These are phyloP conservation scores for Baudoinia panamericana DNA, from an alignment of 495 filamentous ascomycete species.

Conservation along the genomic window DNA sequence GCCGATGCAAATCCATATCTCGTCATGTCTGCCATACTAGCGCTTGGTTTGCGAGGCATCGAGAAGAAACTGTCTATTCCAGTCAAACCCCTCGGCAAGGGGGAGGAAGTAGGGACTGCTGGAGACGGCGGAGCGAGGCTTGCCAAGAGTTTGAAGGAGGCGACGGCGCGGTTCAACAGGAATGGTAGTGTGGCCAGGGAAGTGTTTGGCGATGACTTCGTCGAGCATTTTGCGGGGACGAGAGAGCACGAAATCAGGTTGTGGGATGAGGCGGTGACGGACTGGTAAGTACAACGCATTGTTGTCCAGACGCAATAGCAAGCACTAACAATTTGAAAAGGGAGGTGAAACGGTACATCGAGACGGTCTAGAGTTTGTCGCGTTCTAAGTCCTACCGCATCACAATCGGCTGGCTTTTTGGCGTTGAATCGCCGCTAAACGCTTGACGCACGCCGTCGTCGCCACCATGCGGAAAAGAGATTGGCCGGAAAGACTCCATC, in stretches of 20 bases:
- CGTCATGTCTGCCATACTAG: constrained; percentile 76
- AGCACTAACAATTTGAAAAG: constrained; percentile 22
- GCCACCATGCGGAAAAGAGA: no score
- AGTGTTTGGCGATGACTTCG: constrained; percentile 87
- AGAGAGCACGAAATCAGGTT: constrained; percentile 79
- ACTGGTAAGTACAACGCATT: constrained; percentile 52
- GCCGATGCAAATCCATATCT: constrained; percentile 83
- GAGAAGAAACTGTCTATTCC: constrained; percentile 77
- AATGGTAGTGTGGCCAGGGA: constrained; percentile 74
- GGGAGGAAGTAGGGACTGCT: constrained; percentile 58
- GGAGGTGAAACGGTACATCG: constrained; percentile 41
- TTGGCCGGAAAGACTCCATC: no score
- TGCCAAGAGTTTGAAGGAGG: constrained; percentile 72
- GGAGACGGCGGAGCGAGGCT: constrained; percentile 56
- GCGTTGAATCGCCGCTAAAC: no score
- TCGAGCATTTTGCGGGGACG: constrained; percentile 88
- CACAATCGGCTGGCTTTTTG: no score
- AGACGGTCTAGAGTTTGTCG: constrained; percentile 38
- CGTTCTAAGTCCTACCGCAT: no score
- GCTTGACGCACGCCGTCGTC: no score
- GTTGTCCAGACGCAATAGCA: no score
- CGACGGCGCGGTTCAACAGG: constrained; percentile 58
- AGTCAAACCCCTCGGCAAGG: constrained; percentile 70
- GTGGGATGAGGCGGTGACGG: constrained; percentile 92
- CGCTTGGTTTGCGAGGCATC: constrained; percentile 75